Percentiles rank a stretch among this genome's conserved stretches.
phyloP scores from a whole-genome alignment of 179 eudicot species.

The Beta corolliflora region DNA sequence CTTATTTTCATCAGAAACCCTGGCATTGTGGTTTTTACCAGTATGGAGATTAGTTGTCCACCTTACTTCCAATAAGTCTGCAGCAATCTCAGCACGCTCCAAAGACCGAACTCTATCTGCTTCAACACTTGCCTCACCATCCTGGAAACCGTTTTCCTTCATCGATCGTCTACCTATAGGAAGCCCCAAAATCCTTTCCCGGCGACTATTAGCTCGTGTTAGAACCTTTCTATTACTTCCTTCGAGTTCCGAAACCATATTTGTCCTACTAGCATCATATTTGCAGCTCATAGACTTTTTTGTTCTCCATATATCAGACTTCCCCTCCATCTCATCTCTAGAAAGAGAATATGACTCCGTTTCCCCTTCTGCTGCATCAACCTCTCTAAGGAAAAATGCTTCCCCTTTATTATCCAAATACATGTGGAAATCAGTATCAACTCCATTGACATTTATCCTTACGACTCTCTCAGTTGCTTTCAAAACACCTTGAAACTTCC shows the following conservation, averaged over 20 bases:
- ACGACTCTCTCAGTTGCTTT: slow-evolving; percentile 77
- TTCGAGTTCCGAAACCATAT: slow-evolving; percentile 41
- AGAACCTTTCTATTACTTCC: slow-evolving; percentile 41
- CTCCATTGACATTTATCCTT: slow-evolving; percentile 69
- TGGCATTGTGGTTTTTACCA: slow-evolving; percentile 30
- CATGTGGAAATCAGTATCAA: slow-evolving; percentile 76
- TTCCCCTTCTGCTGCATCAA: slow-evolving; percentile 53
- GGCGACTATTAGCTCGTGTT: slow-evolving; percentile 42
- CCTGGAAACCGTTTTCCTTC: slow-evolving; percentile 38
- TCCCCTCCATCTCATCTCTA: slow-evolving; percentile 60
- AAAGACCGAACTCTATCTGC: slow-evolving; percentile 44
- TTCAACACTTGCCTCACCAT: slow-evolving; percentile 32
- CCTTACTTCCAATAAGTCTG: slow-evolving; percentile 83
- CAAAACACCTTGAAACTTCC: slow-evolving; percentile 91
- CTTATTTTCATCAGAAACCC: slow-evolving; percentile 14
- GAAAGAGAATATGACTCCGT: slow-evolving; percentile 45
- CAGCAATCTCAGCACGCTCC: slow-evolving; percentile 91
- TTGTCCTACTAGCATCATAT: slow-evolving; percentile 43
- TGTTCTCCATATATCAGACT: slow-evolving; percentile 35
- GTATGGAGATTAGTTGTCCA: slow-evolving; percentile 85
- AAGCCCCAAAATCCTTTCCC: slow-evolving; percentile 61
- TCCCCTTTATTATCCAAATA: slow-evolving; percentile 82
- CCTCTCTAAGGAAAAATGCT: slow-evolving; percentile 75
- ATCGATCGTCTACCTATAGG: slow-evolving; percentile 61
- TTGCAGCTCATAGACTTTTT: slow-evolving; percentile 55